Evolutionary conservation across 306 rosid genomes (phyloP), one percentile per base, ranked within the genome.

Genomic region (Sesbania bispinosa): DNA sequence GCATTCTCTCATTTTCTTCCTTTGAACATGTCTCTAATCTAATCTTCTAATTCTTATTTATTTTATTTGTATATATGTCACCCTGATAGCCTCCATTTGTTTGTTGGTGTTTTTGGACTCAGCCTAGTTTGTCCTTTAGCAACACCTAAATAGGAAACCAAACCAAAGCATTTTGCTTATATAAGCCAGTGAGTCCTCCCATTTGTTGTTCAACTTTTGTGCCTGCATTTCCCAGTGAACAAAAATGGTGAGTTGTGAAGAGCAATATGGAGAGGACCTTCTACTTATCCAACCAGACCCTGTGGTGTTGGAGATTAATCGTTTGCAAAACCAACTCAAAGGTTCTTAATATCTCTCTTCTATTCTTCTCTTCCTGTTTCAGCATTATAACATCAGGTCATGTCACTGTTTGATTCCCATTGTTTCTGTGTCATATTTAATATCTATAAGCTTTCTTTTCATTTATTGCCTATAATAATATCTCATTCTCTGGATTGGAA

Each of bases 241-340:
- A n/a, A n/a, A 64, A 60, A 87, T 85, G 98, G 76, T 53, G 83
- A 78, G 85, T 73, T 79, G 80, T 64, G 90, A 87, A 69, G 89
- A 87, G 62, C 81, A 72, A 39, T 58, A 50, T 55, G 79, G 80
- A 30, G 93, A 85, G 38, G 85, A 85, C 35, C 77, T 39, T 55
- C 83, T 79, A 20, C 71, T 80, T 62, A 62, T 78, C 59, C 88
- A 80, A 35, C 67, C 88, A 15, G 87, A 87, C 83, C 92, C 96
- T 1, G 48, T 90, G 65, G 77, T 79, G 53, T 84, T 90, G 71
- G 94, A 94, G 90, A 85, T 90, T 74, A 78, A 84, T 59, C 90
- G 92, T 38, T 74, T 94, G 78, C 88, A 90, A 63, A 87, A 86
- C 75, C 85, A 77, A 26, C 85, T 88, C 79, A 77, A 68, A 90